Evolutionary conservation across 2,329 filamentous ascomycete species (phyloP).

Genomic region (Aspergillus sergii): DNA sequence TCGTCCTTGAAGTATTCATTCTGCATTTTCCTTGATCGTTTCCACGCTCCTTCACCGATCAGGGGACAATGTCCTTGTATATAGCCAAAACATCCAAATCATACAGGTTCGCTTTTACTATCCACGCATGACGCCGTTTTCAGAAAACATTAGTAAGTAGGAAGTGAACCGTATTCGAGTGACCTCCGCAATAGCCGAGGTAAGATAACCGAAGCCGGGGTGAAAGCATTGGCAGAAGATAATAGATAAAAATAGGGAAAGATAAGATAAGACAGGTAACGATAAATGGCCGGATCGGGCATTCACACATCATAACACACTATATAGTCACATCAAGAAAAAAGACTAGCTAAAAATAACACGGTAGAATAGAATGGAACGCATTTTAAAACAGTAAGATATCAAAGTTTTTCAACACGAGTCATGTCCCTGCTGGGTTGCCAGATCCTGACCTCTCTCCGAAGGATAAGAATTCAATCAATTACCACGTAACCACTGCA

Average conservation of each 20-base stretch:
- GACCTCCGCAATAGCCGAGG: background rate
- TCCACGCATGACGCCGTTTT: background rate
- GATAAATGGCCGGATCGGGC: constrained; percentile 1
- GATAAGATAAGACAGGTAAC: constrained; percentile 8
- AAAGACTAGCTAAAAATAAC: constrained; percentile 8
- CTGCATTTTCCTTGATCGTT: background rate
- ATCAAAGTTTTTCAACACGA: background rate
- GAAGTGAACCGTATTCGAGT: no score
- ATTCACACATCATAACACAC: constrained; percentile 4
- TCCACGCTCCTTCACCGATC: background rate
- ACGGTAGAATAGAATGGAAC: constrained; percentile 9
- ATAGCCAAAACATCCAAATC: background rate
- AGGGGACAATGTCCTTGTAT: background rate
- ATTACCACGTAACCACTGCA: constrained; percentile 5
- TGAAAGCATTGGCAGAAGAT: background rate
- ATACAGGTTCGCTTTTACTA: background rate
- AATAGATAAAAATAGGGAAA: constrained; percentile 1
- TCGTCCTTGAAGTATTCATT: background rate
- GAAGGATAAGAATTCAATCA: background rate
- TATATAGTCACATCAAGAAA: background rate
- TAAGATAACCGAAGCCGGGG: background rate
- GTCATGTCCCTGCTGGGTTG: background rate
- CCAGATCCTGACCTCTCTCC: background rate
- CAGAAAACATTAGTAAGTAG: background rate
- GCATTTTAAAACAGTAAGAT: background rate